phyloP scores from a whole-genome alignment of 192 early-diverging fungal species.

The Paraglomus occultum region DNA sequence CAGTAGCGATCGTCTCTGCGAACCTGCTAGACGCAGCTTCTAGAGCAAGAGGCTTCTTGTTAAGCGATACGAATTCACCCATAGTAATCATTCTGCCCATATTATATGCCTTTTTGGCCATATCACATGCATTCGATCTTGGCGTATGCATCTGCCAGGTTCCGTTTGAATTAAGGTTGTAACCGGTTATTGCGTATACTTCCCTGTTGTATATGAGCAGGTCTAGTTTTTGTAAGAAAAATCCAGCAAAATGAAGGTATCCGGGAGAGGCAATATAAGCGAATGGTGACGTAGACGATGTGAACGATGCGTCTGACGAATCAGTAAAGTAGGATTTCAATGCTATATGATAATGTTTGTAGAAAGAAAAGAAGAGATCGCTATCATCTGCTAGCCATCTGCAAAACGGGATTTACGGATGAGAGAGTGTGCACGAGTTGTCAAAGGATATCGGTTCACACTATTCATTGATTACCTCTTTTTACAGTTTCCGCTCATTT shows the following conservation, averaged over 20 bases:
- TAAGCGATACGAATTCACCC: constrained; percentile 23
- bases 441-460: neutral
- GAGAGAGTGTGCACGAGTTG: too few relatives aligned
- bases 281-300: constrained; percentile 21
- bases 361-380: constrained; percentile 56
- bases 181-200: neutral
- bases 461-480: constrained; percentile 27
- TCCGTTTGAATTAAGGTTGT: constrained; percentile 25
- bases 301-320: constrained; percentile 13
- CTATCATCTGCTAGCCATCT: constrained; percentile 55
- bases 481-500: constrained; percentile 49
- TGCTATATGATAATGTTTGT: constrained; percentile 48
- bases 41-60: constrained; percentile 47
- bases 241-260: constrained; percentile 46
- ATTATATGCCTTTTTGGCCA: constrained; percentile 16
- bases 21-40: constrained; percentile 47
- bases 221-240: constrained; percentile 50
- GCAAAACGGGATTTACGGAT: neutral
- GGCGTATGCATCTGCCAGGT: neutral
- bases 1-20: constrained; percentile 47
- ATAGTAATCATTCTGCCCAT: constrained; percentile 22
- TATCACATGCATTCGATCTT: neutral
- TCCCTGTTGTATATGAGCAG: constrained; percentile 30
- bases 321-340: constrained; percentile 37
- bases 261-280: constrained; percentile 41